phyloP scores from a whole-genome alignment of 176 grass and related monocot genomes.

The Cenchrus fungigraminus region DNA sequence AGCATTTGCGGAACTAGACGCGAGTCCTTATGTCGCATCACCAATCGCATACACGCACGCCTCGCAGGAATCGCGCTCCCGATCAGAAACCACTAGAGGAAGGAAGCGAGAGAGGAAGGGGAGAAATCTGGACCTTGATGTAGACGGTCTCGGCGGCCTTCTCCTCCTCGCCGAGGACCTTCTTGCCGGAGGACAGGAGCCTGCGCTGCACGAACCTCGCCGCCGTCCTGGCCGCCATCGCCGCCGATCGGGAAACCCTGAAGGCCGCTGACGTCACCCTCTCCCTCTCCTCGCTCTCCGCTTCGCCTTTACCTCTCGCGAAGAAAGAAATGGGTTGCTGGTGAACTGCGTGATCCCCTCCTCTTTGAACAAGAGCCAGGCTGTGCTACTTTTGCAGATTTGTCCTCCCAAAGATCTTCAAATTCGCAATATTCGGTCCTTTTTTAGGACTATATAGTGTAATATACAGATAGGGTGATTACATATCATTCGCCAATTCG shows the following conservation, averaged over 20 bases:
- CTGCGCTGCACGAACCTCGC: constrained; percentile 57
- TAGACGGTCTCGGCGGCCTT: constrained; percentile 82
- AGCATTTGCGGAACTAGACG: not conserved
- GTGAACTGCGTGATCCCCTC: not conserved
- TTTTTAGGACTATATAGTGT: not conserved
- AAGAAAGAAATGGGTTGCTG: constrained; percentile 22
- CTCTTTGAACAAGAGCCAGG: not conserved
- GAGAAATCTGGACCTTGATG: constrained; percentile 64
- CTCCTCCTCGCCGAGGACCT: constrained; percentile 93
- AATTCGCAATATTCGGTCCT: not conserved
- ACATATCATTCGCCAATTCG: not conserved
- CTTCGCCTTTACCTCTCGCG: not conserved
- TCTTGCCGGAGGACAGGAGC: constrained; percentile 73
- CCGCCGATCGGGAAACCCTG: constrained; percentile 46
- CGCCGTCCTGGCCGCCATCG: constrained; percentile 48
- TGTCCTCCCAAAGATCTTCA: not conserved
- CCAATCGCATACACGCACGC: not conserved
- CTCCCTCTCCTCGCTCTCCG: not conserved
- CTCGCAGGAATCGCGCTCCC: not conserved
- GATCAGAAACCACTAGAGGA: not conserved
- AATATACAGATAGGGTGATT: not conserved
- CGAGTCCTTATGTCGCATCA: not conserved
- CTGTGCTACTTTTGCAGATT: not conserved
- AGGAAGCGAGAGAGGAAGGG: not conserved
- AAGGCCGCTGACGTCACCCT: constrained; percentile 5